Evolutionary conservation across 805 yeast species (phyloP).

Genomic region (Candida nonsorbophila): DNA sequence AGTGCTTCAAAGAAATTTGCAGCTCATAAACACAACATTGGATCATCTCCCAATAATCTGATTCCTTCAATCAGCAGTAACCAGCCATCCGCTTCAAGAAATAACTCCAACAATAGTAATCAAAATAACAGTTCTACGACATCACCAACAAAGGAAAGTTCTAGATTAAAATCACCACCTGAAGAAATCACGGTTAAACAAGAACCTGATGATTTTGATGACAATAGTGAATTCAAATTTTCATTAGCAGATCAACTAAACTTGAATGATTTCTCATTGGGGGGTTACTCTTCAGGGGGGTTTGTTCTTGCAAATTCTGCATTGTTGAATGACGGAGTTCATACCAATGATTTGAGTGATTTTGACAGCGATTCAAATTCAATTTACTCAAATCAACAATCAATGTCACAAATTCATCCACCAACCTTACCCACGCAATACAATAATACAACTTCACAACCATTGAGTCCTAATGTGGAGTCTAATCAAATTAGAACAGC

Average conservation of each 20-base stretch:
- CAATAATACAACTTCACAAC: constrained; percentile 2
- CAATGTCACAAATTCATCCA: constrained; percentile 6
- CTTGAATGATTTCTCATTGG: constrained; percentile 11
- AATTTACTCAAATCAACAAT: constrained; percentile 5
- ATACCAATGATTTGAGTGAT: constrained; percentile 13
- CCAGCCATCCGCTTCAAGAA: no score
- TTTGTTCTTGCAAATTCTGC: constrained; percentile 12
- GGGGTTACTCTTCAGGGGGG: constrained; percentile 13
- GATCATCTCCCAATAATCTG: no score
- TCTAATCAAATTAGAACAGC: constrained; percentile 3
- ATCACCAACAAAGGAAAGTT: no score
- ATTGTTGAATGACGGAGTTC: constrained; percentile 9
- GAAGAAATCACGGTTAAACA: constrained; percentile 1
- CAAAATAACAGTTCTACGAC: no score
- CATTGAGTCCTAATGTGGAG: neutral
- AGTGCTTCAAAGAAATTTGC: constrained; percentile 28
- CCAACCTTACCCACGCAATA: constrained; percentile 4
- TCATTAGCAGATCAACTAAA: constrained; percentile 7
- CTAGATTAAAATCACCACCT: no score
- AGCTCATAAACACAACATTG: constrained; percentile 26
- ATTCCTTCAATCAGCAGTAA: neutral
- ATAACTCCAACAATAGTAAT: no score
- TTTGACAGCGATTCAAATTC: constrained; percentile 21
- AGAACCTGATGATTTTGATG: constrained; percentile 6
- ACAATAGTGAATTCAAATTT: constrained; percentile 3